Evolutionary conservation across 768 basidiomycete genomes (phyloP).

Genomic region (Macrolepiota albuminosa): DNA sequence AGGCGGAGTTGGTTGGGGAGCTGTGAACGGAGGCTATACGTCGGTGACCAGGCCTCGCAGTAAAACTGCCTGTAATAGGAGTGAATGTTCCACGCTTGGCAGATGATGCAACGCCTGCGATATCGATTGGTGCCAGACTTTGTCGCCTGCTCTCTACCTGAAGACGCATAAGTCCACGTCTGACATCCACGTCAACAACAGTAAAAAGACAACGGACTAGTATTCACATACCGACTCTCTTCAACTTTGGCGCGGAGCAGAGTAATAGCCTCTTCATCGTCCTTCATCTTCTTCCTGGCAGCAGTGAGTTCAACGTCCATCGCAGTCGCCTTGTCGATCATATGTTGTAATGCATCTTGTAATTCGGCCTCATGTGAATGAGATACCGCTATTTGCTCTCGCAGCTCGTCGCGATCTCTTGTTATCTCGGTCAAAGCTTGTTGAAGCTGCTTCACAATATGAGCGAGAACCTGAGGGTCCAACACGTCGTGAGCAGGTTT

Average conservation of each 20-base stretch:
- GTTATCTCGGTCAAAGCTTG: slow-evolving; percentile 58
- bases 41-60: slow-evolving; percentile 48
- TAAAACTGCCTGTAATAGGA: slow-evolving; percentile 56
- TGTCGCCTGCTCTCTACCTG: slow-evolving; percentile 72
- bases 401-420: slow-evolving; percentile 68
- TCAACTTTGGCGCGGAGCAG: slow-evolving; percentile 81
- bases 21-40: slow-evolving; percentile 76
- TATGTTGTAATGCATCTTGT: slow-evolving; percentile 56
- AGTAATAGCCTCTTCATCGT: slow-evolving; percentile 74
- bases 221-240: slow-evolving; percentile 64
- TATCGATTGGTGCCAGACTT: slow-evolving; percentile 51
- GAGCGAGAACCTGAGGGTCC: slow-evolving; percentile 71
- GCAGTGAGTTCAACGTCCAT: slow-evolving; percentile 54
- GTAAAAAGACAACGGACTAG: not conserved
- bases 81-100: slow-evolving; percentile 72
- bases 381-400: slow-evolving; percentile 43
- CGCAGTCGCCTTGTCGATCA: slow-evolving; percentile 60
- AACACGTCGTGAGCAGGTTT: slow-evolving; percentile 39
- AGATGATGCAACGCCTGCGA: slow-evolving; percentile 31
- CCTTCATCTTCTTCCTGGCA: slow-evolving; percentile 48
- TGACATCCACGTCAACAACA: slow-evolving; percentile 21
- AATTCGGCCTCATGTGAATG: slow-evolving; percentile 54
- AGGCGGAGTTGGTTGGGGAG: slow-evolving; percentile 35
- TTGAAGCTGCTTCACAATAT: slow-evolving; percentile 71
- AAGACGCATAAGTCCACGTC: slow-evolving; percentile 82